Conservation (phyloP, 2,329 filamentous ascomycete species). For the Fusarium phyllophilum region DNA sequence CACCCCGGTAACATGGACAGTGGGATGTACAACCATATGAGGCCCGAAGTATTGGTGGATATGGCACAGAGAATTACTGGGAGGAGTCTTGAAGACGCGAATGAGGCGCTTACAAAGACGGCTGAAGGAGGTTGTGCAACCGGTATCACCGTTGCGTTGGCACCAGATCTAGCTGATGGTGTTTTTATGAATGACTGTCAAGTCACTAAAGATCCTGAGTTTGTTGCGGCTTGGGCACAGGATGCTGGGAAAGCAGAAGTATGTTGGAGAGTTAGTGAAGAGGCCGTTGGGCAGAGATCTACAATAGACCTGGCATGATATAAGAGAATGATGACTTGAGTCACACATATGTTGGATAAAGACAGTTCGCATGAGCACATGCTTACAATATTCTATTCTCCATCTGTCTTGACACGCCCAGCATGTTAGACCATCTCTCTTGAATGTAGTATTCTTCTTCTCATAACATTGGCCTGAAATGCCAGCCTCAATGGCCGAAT, state of each 20-base stretch:
- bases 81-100: background rate
- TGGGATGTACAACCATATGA: background rate
- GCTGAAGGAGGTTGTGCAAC: background rate
- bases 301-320: too few relatives aligned
- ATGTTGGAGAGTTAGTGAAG: background rate
- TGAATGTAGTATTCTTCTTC: rapidly evolving
- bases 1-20: background rate
- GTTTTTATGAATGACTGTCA: background rate
- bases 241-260: background rate
- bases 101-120: background rate
- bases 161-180: background rate
- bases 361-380: too few relatives aligned
- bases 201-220: background rate
- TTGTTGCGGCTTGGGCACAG: background rate
- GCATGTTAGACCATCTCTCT: background rate
- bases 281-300: background rate
- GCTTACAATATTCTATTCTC: background rate
- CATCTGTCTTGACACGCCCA: background rate
- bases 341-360: rapidly evolving
- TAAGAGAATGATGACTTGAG: too few relatives aligned
- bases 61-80: background rate
- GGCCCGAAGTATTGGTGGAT: background rate
- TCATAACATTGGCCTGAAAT: background rate
- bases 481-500: too few relatives aligned
- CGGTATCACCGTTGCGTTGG: background rate